Conservation (phyloP, 768 basidiomycete genomes). For the Kwoniella dendrophila region DNA sequence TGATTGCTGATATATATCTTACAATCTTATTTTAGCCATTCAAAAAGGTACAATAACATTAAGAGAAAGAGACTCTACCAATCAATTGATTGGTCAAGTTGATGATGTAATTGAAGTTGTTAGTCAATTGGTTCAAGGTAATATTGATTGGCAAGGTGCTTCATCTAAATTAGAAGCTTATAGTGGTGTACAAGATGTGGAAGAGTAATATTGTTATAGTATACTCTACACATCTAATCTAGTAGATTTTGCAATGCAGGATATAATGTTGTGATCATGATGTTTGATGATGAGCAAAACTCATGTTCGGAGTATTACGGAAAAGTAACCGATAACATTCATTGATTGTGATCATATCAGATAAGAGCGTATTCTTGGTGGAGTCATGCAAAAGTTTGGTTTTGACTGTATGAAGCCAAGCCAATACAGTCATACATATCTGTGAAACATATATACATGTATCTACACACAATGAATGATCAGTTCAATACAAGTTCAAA, state of each 20-base stretch:
- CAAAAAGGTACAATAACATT: conserved; percentile 87
- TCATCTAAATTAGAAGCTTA: conserved; percentile 72
- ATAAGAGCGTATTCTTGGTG: no score
- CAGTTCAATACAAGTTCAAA: no score
- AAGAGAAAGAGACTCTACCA: conserved; percentile 85
- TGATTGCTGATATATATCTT: conserved; percentile 1
- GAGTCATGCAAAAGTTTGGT: no score
- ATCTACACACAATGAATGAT: no score
- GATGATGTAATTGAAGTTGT: conserved; percentile 85
- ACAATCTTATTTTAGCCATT: conserved; percentile 63
- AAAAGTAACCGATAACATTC: no score
- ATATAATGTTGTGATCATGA: no score
- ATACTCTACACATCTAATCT: background rate
- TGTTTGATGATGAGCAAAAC: no score
- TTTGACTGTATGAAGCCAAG: no score
- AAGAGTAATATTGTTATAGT: conserved; percentile 25
- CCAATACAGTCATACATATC: no score
- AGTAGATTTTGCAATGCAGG: background rate
- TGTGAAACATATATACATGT: no score
- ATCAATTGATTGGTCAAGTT: conserved; percentile 84
- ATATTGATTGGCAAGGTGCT: conserved; percentile 75
- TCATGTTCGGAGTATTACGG: no score
- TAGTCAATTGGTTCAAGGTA: conserved; percentile 73
- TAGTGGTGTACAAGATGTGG: conserved; percentile 83
- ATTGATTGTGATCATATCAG: no score